Percentiles rank a stretch among this genome's conserved stretches.
Conservation (phyloP, 2,329 filamentous ascomycete genomes). For the Xylariomycetidae sp. region DNA sequence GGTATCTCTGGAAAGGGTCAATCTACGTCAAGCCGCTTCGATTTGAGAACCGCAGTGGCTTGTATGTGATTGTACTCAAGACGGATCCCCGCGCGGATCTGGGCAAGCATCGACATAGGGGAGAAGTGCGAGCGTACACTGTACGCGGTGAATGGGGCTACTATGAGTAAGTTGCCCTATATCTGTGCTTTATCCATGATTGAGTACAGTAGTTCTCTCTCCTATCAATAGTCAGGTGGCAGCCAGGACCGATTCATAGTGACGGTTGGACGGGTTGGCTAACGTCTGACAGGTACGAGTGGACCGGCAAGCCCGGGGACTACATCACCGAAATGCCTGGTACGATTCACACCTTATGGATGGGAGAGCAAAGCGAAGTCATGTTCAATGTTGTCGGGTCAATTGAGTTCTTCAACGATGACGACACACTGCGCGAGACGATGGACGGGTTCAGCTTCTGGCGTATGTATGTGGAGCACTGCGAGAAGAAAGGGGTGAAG, state of each 20-base stretch:
- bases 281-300: slow-evolving; percentile 11
- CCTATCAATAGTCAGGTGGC: too few species aligned
- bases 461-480: slow-evolving; percentile 18
- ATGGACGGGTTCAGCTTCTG: slow-evolving; percentile 20
- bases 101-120: slow-evolving; percentile 18
- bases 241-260: too few species aligned
- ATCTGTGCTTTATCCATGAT: too few species aligned
- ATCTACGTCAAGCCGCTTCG: slow-evolving; percentile 18
- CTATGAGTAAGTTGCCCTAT: slow-evolving; percentile 11
- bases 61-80: slow-evolving; percentile 14
- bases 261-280: too few species aligned
- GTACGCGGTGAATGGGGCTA: slow-evolving; percentile 16
- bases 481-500: slow-evolving; percentile 9
- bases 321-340: slow-evolving; percentile 18
- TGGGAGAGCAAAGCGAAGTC: slow-evolving; percentile 14
- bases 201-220: too few species aligned
- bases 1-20: slow-evolving; percentile 15
- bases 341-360: slow-evolving; percentile 20
- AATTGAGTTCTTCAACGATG: slow-evolving; percentile 19
- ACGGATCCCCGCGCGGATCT: slow-evolving; percentile 13
- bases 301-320: slow-evolving; percentile 15
- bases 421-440: slow-evolving; percentile 16
- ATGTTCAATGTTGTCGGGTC: slow-evolving; percentile 9
- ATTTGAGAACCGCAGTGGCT: slow-evolving; percentile 14
- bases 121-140: slow-evolving; percentile 15